Percentiles rank a stretch among this genome's conserved stretches.
Conservation (phyloP, 192 early-diverging fungal species). For the Coemansia sp. region DNA sequence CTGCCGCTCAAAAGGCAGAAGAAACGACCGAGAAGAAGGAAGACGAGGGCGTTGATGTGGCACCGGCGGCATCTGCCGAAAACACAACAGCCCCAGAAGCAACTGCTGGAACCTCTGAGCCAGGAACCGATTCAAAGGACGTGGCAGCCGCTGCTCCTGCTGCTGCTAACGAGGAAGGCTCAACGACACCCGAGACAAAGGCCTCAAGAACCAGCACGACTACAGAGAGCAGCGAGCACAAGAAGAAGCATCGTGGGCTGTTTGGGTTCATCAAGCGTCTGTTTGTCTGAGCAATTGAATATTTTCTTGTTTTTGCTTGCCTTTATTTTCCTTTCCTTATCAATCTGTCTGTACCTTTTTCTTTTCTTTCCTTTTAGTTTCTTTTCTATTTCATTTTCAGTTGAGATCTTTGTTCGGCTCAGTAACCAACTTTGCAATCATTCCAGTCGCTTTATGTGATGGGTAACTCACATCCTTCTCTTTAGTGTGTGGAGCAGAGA, state of each 20-base stretch:
- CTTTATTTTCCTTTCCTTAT: neutral
- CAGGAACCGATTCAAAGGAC: neutral
- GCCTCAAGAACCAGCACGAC: conserved; percentile 13
- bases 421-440: no score
- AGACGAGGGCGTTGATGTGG: neutral
- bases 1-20: neutral
- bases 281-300: conserved; percentile 26
- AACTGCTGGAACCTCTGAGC: neutral
- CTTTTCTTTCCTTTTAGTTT: neutral
- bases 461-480: no score
- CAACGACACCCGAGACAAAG: conserved; percentile 15
- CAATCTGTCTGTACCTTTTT: neutral
- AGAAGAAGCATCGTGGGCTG: conserved; percentile 50
- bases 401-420: neutral
- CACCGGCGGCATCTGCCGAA: neutral
- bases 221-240: conserved; percentile 19
- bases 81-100: neutral
- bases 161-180: neutral
- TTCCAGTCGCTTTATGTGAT: no score
- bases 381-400: neutral
- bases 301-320: neutral
- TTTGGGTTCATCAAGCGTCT: conserved; percentile 50
- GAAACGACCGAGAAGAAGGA: neutral
- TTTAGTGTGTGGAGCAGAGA: no score
- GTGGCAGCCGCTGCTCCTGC: neutral